A percentile compares a stretch with the other conserved stretches of the same genome.
These are phyloP conservation scores for Raffaelea deltoideospora DNA, from an alignment of 2,329 filamentous ascomycete genomes.

Conservation along the genomic window DNA sequence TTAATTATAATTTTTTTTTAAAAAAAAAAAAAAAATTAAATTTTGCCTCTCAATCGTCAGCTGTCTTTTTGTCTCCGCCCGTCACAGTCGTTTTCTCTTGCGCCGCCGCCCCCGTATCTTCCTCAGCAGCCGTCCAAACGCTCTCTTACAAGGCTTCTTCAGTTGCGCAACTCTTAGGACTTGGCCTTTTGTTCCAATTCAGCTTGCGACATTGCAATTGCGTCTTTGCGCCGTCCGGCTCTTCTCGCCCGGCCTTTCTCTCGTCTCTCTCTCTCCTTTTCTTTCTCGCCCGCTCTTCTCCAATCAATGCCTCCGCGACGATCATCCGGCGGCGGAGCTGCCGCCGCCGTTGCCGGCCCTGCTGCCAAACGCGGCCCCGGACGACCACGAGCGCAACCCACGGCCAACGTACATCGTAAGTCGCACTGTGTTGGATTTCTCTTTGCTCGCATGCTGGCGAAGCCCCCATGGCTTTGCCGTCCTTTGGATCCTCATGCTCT, in stretches of 20 bases:
- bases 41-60: no score
- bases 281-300: background rate
- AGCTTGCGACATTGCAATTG: no score
- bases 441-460: background rate
- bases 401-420: slow-evolving; percentile 27
- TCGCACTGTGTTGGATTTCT: background rate
- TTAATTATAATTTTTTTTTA: background rate
- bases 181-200: no score
- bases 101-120: background rate
- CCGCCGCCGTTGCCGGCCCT: background rate
- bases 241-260: background rate
- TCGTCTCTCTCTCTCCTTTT: background rate
- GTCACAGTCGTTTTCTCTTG: background rate
- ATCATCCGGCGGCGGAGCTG: slow-evolving; percentile 1
- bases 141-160: background rate
- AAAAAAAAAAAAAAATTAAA: background rate
- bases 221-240: background rate
- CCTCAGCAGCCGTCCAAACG: background rate
- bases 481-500: no score
- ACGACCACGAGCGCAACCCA: no score
- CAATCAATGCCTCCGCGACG: slow-evolving; percentile 5
- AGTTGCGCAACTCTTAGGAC: no score
- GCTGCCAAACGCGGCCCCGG: no score
- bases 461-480: background rate
- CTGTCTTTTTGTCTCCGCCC: background rate